Evolutionary conservation across 73 alveolate genomes (phyloP).

Genomic region (Tetrahymena elliotti): DNA sequence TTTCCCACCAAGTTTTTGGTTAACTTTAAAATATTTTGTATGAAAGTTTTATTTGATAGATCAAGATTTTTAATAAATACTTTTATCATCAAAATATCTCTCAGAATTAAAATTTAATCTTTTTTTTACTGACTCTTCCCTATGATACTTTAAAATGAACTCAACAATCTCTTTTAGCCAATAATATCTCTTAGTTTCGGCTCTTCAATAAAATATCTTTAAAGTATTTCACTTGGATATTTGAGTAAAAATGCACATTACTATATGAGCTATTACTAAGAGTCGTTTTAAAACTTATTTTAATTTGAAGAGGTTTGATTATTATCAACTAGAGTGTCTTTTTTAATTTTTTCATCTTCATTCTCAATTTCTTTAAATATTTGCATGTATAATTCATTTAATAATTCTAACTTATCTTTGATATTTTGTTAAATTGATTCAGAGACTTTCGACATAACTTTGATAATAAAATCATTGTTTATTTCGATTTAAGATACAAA

Average conservation of each 20-base stretch:
- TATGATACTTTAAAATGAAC: not conserved
- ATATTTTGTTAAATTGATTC: not conserved
- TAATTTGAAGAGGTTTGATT: not conserved
- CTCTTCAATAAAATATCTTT: not conserved
- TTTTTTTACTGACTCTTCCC: not conserved
- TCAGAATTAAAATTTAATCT: not conserved
- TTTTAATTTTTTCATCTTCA: not conserved
- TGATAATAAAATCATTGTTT: not conserved
- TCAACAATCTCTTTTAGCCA: not conserved
- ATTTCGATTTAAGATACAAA: not conserved
- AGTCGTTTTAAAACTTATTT: not conserved
- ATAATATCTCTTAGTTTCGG: not conserved
- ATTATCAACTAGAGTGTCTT: not conserved
- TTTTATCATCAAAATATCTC: not conserved
- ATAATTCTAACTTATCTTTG: not conserved
- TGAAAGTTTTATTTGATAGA: not conserved
- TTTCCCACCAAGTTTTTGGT: not conserved
- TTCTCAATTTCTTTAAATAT: not conserved
- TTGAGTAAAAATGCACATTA: not conserved
- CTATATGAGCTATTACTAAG: not conserved
- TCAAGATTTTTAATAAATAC: not conserved
- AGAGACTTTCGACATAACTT: not conserved
- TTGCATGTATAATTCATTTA: not conserved
- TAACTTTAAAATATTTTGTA: not conserved
- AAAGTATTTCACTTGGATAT: not conserved